A percentile compares a stretch with the other conserved stretches of the same genome.
Conservation (phyloP, 208 protist genomes). For the Acanthamoeba triangularis region DNA sequence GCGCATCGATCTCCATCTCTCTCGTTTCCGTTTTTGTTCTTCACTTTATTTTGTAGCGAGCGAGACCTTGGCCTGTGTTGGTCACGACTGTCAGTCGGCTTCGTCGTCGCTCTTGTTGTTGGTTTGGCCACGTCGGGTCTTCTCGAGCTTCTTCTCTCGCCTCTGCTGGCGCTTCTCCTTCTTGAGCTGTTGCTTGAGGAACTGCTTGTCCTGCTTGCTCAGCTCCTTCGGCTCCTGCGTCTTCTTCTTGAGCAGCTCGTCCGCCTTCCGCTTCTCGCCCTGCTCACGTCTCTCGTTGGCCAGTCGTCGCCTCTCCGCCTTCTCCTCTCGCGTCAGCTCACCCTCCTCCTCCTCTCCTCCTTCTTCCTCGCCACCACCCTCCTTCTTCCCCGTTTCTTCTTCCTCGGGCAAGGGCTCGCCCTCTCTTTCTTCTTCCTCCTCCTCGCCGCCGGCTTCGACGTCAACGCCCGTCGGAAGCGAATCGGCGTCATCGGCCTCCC, state of each 20-base stretch:
- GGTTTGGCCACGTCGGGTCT: constrained; percentile 14
- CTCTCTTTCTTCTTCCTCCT: not conserved
- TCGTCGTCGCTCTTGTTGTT: not conserved
- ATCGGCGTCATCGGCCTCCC: constrained; percentile 9
- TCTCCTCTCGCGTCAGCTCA: not conserved
- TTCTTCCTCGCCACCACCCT: not conserved
- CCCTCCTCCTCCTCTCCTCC: not conserved
- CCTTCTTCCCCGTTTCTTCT: not conserved
- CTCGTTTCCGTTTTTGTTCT: not conserved
- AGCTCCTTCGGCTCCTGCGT: not conserved
- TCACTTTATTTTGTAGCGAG: no score
- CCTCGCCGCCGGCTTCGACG: not conserved
- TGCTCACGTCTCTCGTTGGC: not conserved
- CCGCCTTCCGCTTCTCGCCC: constrained; percentile 48
- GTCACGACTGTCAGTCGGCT: no score
- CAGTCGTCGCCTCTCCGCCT: not conserved
- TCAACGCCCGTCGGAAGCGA: not conserved
- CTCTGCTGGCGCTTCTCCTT: constrained; percentile 49
- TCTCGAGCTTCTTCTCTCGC: constrained; percentile 48
- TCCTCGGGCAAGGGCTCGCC: not conserved
- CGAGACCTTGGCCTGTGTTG: no score
- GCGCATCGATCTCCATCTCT: not conserved
- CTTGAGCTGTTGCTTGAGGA: constrained; percentile 60
- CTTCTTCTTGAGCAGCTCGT: constrained; percentile 56
- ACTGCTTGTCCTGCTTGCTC: constrained; percentile 58